Percentiles rank a stretch among this genome's conserved stretches.
These are phyloP conservation scores for Xylaria longipes DNA, from an alignment of 495 filamentous ascomycete genomes.

Conservation along the genomic window DNA sequence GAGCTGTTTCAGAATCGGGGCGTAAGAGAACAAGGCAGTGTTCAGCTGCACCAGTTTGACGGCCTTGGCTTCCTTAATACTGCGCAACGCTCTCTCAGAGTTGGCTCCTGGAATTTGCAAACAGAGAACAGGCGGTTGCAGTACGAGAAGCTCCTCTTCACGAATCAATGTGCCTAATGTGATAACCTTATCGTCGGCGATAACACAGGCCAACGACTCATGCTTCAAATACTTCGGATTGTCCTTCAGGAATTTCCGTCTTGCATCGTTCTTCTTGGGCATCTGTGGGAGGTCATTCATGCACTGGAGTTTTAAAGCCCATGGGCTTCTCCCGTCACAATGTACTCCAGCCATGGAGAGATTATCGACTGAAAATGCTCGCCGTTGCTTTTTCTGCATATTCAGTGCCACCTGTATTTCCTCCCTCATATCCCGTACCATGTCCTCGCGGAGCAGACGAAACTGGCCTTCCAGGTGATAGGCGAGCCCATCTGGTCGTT, in stretches of 20 bases:
- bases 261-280: conserved; percentile 35
- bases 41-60: too few relatives aligned
- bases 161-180: too few relatives aligned
- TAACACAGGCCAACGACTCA: conserved; percentile 59
- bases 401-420: conserved; percentile 57
- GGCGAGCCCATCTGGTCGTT: conserved; percentile 44
- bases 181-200: conserved; percentile 28
- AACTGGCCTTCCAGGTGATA: conserved; percentile 77
- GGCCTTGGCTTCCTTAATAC: too few relatives aligned
- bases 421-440: conserved; percentile 67
- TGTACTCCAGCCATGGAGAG: conserved; percentile 20
- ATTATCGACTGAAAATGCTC: conserved; percentile 25
- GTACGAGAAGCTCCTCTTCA: too few relatives aligned
- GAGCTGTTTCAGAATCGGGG: too few relatives aligned
- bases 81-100: too few relatives aligned
- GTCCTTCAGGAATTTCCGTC: conserved; percentile 53
- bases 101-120: too few relatives aligned
- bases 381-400: conserved; percentile 45
- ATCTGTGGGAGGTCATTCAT: conserved; percentile 39
- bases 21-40: too few relatives aligned
- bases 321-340: conserved; percentile 27
- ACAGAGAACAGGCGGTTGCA: too few relatives aligned
- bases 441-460: conserved; percentile 73
- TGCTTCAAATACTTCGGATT: conserved; percentile 62
- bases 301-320: conserved; percentile 32